Evolutionary conservation across 768 basidiomycete genomes (phyloP).

Genomic region (Podaxis sp.): DNA sequence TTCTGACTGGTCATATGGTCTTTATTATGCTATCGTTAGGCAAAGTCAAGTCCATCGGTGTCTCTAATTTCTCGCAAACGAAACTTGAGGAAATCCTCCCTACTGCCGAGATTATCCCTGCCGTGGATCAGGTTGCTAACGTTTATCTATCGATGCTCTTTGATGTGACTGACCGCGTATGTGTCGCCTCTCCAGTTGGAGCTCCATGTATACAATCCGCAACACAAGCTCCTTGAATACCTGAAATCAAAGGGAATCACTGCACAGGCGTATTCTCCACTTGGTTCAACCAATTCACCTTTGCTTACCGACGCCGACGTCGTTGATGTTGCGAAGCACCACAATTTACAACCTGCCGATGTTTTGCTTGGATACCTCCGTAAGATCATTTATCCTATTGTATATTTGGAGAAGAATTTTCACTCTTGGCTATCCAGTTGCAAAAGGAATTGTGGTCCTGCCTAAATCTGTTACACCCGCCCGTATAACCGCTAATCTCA

Average conservation of each 20-base stretch:
- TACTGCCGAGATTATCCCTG: conserved; percentile 40
- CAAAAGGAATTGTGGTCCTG: conserved; percentile 62
- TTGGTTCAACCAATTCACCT: conserved; percentile 68
- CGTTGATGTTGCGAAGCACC: conserved; percentile 54
- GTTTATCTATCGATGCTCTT: conserved; percentile 6
- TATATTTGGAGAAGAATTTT: neutral
- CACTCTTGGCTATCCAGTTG: conserved; percentile 37
- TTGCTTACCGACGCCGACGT: conserved; percentile 64
- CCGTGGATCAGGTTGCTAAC: conserved; percentile 41
- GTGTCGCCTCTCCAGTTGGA: conserved; percentile 49
- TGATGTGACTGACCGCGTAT: conserved; percentile 8
- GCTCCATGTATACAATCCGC: conserved; percentile 72
- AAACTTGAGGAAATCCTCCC: conserved; percentile 41
- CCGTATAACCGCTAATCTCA: conserved; percentile 62
- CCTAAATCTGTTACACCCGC: conserved; percentile 76
- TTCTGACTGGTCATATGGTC: neutral
- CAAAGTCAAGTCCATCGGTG: conserved; percentile 49
- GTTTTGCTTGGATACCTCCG: conserved; percentile 63
- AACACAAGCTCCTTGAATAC: conserved; percentile 64
- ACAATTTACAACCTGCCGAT: conserved; percentile 52
- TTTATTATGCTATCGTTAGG: conserved; percentile 20
- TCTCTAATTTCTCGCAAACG: conserved; percentile 59
- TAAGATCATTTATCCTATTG: conserved; percentile 27
- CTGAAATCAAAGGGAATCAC: conserved; percentile 65
- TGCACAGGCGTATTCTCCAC: conserved; percentile 79